Conservation (phyloP, 176 grass and related monocot species). For the Triticum monococcum region DNA sequence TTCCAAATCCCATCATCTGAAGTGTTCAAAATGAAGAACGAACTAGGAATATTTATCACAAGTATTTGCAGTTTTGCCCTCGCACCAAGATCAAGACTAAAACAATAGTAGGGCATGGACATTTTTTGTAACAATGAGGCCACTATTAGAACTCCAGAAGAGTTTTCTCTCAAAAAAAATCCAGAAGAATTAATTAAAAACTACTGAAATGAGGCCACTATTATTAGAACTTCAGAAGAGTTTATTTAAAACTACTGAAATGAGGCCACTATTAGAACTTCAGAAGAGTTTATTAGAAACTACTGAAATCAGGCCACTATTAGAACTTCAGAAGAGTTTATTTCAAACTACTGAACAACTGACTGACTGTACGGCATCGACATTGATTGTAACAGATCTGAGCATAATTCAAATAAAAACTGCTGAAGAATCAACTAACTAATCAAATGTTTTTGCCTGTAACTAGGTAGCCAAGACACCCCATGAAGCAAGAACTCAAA, state of each 20-base stretch:
- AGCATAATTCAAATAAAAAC: constrained; percentile 10
- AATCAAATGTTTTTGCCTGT: neutral
- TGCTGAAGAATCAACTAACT: neutral
- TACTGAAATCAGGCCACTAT: neutral
- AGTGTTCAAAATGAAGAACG: constrained; percentile 8
- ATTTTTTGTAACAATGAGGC: neutral
- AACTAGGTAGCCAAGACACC: constrained; percentile 1
- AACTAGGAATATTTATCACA: neutral
- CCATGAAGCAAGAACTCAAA: constrained; percentile 17
- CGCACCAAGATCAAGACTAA: constrained; percentile 10
- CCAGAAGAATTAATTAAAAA: no score
- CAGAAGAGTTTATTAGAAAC: neutral
- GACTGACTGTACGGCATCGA: neutral
- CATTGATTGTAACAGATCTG: neutral
- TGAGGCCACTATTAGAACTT: neutral
- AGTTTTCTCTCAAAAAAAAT: neutral
- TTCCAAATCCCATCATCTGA: constrained; percentile 5
- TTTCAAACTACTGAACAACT: neutral
- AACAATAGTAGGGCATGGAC: neutral
- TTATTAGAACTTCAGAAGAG: no score
- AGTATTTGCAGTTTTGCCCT: constrained; percentile 8
- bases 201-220: no score
- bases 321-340: neutral
- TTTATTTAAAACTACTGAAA: neutral
- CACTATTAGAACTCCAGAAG: neutral